These are phyloP conservation scores for Amyloporia xantha DNA, from an alignment of 768 basidiomycete genomes.

Conservation along the genomic window DNA sequence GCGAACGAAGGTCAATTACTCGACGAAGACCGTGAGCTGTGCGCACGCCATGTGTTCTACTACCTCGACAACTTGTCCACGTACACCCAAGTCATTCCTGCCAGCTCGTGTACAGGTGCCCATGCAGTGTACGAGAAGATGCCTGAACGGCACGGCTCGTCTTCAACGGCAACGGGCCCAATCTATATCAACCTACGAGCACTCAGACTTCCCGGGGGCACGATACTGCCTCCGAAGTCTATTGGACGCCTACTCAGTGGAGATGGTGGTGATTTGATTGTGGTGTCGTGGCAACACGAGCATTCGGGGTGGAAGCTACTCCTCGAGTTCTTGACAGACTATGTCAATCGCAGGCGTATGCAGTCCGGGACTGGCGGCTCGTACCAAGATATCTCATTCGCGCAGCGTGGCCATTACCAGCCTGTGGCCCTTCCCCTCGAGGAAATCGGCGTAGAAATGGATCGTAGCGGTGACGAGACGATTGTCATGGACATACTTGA, in stretches of 20 bases:
- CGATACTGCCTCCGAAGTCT: slow-evolving; percentile 58
- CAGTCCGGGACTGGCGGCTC: slow-evolving; percentile 31
- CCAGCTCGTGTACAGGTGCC: slow-evolving; percentile 53
- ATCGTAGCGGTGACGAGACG: slow-evolving; percentile 51
- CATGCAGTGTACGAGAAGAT: slow-evolving; percentile 69
- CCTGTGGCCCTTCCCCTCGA: slow-evolving; percentile 39
- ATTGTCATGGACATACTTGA: slow-evolving; percentile 71
- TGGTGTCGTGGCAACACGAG: slow-evolving; percentile 74
- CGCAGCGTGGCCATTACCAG: slow-evolving; percentile 30
- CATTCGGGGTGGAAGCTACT: slow-evolving; percentile 86
- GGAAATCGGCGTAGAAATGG: slow-evolving; percentile 70
- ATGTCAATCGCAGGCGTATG: slow-evolving; percentile 52
- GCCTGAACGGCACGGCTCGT: slow-evolving; percentile 51
- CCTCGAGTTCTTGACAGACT: slow-evolving; percentile 74
- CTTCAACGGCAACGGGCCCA: slow-evolving; percentile 40
- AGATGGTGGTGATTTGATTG: slow-evolving; percentile 61
- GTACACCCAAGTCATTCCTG: slow-evolving; percentile 68
- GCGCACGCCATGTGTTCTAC: slow-evolving; percentile 64
- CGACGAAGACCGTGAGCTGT: slow-evolving; percentile 47
- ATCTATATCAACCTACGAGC: slow-evolving; percentile 62
- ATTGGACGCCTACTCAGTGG: slow-evolving; percentile 65
- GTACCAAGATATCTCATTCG: slow-evolving; percentile 52
- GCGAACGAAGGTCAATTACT: slow-evolving; percentile 33
- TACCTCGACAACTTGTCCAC: slow-evolving; percentile 69
- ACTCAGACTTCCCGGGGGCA: slow-evolving; percentile 71